These are phyloP conservation scores for Neoarthrinium moseri DNA, from an alignment of 2,329 filamentous ascomycete genomes.

Conservation along the genomic window DNA sequence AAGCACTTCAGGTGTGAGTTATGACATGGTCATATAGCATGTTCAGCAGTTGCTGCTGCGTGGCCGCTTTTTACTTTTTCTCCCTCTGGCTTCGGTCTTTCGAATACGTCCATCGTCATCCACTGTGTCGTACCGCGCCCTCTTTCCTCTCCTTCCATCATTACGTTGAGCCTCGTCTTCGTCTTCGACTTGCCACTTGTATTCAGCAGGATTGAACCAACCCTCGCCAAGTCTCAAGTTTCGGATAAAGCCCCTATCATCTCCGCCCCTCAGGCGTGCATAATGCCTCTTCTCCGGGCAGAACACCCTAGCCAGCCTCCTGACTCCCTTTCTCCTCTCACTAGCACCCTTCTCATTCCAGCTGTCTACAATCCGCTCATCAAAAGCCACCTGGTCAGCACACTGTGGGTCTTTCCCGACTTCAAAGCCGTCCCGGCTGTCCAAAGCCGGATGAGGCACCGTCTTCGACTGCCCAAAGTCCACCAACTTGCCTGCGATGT, in stretches of 20 bases:
- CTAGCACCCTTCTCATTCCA: neutral
- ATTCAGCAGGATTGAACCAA: neutral
- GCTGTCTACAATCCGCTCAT: neutral
- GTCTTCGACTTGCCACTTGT: neutral
- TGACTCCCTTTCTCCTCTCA: neutral
- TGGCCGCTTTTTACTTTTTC: neutral
- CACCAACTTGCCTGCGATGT: neutral
- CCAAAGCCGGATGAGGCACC: neutral
- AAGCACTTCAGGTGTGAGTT: too few species aligned
- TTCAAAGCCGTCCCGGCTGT: neutral
- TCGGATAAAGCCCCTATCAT: constrained; percentile 1
- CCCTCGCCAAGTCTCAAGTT: neutral
- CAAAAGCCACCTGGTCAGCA: neutral
- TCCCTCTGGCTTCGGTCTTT: neutral
- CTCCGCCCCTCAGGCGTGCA: neutral
- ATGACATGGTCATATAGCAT: too few species aligned
- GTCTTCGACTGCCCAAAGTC: neutral
- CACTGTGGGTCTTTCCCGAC: constrained; percentile 1
- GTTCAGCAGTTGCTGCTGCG: too few species aligned
- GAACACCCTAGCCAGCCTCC: neutral
- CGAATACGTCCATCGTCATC: too few species aligned
- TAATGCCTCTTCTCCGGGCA: neutral
- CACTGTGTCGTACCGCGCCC: too few species aligned
- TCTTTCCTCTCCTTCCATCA: neutral
- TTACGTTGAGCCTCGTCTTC: neutral